Conservation (phyloP, 805 yeast genomes). For the Danielia oregonensis region DNA sequence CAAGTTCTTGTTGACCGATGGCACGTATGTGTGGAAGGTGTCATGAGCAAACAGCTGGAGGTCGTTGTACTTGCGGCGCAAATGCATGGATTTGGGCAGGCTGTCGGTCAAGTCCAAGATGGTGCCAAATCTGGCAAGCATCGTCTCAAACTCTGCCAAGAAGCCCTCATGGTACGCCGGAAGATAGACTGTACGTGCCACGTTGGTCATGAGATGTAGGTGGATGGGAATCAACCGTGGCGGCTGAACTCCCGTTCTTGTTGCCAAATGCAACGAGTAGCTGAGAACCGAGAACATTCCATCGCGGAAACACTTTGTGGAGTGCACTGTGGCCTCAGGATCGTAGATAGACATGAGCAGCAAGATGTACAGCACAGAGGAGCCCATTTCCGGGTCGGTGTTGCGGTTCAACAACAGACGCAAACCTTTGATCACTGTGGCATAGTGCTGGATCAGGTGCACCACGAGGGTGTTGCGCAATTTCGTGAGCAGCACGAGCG, state of each 20-base stretch:
- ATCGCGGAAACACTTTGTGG: conserved; percentile 37
- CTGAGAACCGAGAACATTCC: conserved; percentile 36
- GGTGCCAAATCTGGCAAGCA: conserved; percentile 24
- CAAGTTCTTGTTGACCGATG: conserved; percentile 21
- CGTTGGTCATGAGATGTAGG: conserved; percentile 31
- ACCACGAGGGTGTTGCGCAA: conserved; percentile 25
- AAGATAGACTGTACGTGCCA: conserved; percentile 30
- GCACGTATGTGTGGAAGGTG: conserved; percentile 24
- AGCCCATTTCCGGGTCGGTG: conserved; percentile 27
- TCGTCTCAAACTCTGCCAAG: conserved; percentile 23
- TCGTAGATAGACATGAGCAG: conserved; percentile 40
- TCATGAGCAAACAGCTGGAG: conserved; percentile 22
- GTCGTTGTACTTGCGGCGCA: conserved; percentile 21
- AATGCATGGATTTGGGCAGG: conserved; percentile 8
- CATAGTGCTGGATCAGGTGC: conserved; percentile 34
- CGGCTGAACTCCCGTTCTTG: conserved; percentile 9
- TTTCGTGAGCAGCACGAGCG: conserved; percentile 11
- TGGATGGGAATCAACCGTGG: conserved; percentile 27
- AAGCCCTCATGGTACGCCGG: conserved; percentile 34
- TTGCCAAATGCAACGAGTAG: conserved; percentile 17
- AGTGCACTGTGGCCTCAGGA: conserved; percentile 37
- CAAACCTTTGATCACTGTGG: conserved; percentile 32
- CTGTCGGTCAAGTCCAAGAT: conserved; percentile 4
- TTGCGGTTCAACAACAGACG: conserved; percentile 25
- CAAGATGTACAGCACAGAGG: conserved; percentile 34